A percentile compares a stretch with the other conserved stretches of the same genome.
Evolutionary conservation across 352 stramenopile species (phyloP).

Genomic region (Heterotrichella gracilis): DNA sequence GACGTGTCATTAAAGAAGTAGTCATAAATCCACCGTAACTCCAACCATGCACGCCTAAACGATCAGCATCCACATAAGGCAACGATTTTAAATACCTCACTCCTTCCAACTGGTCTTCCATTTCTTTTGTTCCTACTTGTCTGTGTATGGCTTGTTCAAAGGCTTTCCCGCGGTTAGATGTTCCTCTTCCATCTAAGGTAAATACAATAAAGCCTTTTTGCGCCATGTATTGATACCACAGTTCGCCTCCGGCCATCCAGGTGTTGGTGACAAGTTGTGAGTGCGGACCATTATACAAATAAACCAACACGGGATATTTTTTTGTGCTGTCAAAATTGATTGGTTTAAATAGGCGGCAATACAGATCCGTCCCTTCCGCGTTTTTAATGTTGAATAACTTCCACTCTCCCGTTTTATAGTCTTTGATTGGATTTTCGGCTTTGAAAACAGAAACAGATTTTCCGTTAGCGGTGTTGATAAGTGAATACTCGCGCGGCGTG

Average conservation of each 20-base stretch:
- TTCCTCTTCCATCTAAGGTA: background rate
- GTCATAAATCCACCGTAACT: background rate
- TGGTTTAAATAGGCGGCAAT: background rate
- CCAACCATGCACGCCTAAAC: background rate
- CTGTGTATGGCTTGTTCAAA: background rate
- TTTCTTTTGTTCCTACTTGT: background rate
- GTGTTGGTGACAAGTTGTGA: background rate
- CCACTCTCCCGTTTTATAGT: background rate
- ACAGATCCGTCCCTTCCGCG: background rate
- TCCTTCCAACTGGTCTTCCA: background rate
- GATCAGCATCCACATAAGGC: background rate
- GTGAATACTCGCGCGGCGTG: background rate
- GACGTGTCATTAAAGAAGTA: background rate
- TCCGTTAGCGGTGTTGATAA: background rate
- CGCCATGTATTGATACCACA: background rate
- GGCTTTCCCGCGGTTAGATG: background rate
- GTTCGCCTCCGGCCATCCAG: background rate
- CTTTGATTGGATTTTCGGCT: background rate
- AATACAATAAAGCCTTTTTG: constrained; percentile 5
- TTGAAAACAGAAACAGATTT: background rate
- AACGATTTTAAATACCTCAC: background rate
- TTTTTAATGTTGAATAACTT: background rate
- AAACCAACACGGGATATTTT: background rate
- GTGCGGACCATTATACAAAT: background rate
- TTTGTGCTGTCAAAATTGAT: background rate